These are phyloP conservation scores for Lactifluus piperatus DNA, from an alignment of 768 basidiomycete genomes.

Conservation along the genomic window DNA sequence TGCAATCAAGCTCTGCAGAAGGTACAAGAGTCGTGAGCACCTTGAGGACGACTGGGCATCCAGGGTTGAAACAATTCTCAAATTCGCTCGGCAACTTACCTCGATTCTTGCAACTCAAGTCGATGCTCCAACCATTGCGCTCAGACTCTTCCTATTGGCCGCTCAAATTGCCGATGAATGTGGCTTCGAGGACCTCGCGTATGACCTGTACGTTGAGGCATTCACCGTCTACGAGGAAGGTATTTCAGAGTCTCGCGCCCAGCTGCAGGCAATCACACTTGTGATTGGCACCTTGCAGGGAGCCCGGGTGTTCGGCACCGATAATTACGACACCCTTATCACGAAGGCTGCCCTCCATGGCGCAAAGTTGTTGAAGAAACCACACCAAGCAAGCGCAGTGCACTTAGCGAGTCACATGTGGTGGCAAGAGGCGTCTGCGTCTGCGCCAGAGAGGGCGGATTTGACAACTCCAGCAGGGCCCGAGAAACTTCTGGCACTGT, in stretches of 20 bases:
- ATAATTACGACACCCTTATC: conserved; percentile 96
- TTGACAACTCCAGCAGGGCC: conserved; percentile 27
- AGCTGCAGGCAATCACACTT: conserved; percentile 93
- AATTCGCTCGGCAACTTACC: conserved; percentile 89
- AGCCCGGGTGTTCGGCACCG: conserved; percentile 83
- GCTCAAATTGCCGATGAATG: conserved; percentile 94
- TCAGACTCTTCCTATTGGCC: conserved; percentile 90
- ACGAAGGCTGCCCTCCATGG: conserved; percentile 99
- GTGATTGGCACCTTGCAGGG: conserved; percentile 88
- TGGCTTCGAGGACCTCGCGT: conserved; percentile 90
- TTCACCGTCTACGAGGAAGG: conserved; percentile 98
- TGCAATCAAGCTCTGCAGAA: conserved; percentile 83
- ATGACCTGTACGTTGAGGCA: conserved; percentile 96
- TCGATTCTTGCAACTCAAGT: conserved; percentile 90
- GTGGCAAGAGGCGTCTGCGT: conserved; percentile 73
- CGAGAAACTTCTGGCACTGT: conserved; percentile 27
- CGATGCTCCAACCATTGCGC: conserved; percentile 85
- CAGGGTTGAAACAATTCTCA: conserved; percentile 82
- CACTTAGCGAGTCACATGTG: conserved; percentile 93
- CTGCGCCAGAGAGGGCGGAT: conserved; percentile 36
- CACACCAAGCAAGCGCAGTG: conserved; percentile 93
- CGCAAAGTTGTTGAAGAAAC: conserved; percentile 94
- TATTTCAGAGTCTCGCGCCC: conserved; percentile 92
- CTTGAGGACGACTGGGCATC: conserved; percentile 77
- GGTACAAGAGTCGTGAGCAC: conserved; percentile 80